phyloP scores from a whole-genome alignment of 768 basidiomycete genomes.

The Trametes gibbosa region DNA sequence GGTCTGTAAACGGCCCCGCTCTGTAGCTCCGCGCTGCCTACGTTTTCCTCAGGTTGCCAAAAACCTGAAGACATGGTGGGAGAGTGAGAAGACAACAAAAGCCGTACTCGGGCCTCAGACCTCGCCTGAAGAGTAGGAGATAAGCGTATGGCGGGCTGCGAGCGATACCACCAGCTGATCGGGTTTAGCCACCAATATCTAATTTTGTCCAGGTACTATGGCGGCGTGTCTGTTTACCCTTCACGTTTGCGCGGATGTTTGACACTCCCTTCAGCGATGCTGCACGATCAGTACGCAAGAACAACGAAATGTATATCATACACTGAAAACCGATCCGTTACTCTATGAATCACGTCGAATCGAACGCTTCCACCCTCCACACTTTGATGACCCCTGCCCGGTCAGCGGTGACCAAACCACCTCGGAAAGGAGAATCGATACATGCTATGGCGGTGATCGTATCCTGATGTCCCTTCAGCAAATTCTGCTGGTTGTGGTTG shows the following conservation, averaged over 20 bases:
- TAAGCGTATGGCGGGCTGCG: neutral
- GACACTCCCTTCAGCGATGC: too few species aligned
- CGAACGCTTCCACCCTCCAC: slow-evolving; percentile 65
- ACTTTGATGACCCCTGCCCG: slow-evolving; percentile 88
- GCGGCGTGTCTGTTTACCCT: neutral
- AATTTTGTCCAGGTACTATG: neutral
- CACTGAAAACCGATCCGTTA: neutral
- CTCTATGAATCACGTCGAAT: slow-evolving; percentile 4
- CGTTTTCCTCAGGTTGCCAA: slow-evolving; percentile 6
- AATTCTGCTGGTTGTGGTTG: slow-evolving; percentile 77
- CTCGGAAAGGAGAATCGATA: slow-evolving; percentile 90
- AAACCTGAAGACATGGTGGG: neutral
- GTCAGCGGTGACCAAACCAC: slow-evolving; percentile 91
- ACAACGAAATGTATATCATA: neutral
- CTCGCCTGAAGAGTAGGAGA: too few species aligned
- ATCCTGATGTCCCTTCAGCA: slow-evolving; percentile 88
- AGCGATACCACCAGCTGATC: neutral
- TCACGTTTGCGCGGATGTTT: too few species aligned
- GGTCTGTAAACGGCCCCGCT: slow-evolving; percentile 42
- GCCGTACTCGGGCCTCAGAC: too few species aligned
- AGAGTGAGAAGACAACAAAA: too few species aligned
- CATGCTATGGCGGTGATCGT: slow-evolving; percentile 81
- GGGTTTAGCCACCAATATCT: neutral
- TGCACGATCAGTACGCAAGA: too few species aligned
- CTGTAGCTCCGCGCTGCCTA: neutral